Evolutionary conservation across 768 basidiomycete species (phyloP), one percentile per base, ranked within the genome.

Genomic region (Hygrophorus russula): DNA sequence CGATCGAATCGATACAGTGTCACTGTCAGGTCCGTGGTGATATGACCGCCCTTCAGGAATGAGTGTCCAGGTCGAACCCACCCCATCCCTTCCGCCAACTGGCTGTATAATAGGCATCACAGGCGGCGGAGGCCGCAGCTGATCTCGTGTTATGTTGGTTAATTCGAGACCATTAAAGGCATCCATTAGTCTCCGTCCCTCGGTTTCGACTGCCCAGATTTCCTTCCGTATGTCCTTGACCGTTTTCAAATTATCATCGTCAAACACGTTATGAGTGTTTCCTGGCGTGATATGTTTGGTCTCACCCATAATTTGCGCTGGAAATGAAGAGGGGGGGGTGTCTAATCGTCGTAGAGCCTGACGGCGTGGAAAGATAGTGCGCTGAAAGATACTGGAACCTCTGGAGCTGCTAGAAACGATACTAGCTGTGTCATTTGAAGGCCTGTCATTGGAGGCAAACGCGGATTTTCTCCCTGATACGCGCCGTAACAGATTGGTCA

Each of bases 151-250:
- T 34, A 77, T 53, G 15, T 76, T 70, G 39, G 64, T 73, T 28
- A 76, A 62, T 58, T 87, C 81, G 18, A 86, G 66, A 15, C 73
- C 70, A 45, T 75, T 73, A 51, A 87, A 87, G 5, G 82, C 82
- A 36, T 80, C 75, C 20, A 80, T 58, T 19, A 88, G 64, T 9
- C 77, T 64, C 24, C 68, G 61, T 9, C 73, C 75, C 53, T 87
- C 84, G 18, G 73, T 69, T 52, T 86, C 81, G 30, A 83, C 73
- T 2, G 63, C 56, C 44, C 71, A 65, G 42, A 88, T 80, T 44
- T 78, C 76, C 14, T 63, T 60, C 36, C 72, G 74, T 42, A 87
- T 74, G 31, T 77, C 72, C 43, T 67, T 68, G 39, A 73, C 60
- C 13, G 76, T 73, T 43, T 66, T 64, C 39, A 76, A 65, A 20